Evolutionary conservation across 257 asterid genomes (phyloP), one percentile per base, ranked within the genome.

Genomic region (Thymus mandschuricus): DNA sequence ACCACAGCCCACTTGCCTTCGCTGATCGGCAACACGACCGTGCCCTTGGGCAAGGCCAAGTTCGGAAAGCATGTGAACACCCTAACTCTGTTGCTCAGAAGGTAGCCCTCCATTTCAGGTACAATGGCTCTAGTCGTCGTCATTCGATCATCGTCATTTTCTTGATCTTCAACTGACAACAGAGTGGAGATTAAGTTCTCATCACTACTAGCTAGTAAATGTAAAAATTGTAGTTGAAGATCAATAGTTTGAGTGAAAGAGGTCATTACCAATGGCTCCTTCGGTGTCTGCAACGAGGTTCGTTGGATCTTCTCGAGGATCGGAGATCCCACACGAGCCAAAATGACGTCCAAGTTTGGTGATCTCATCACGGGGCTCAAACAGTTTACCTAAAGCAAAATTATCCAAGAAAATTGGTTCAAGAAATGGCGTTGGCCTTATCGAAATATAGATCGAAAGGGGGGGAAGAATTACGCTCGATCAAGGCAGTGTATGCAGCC

Each of bases 401-500:
- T 21, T 21, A 21, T 21, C 21, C 21, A 21, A 21, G 21, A 11
- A 50, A 54, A 51, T 9, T 9, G 35, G 2, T 2, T 13, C 54
- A 55, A 29, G 33, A 55, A 55, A 55, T 10, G 7, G 31, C 7
- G 3, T 12, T 12, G n/a, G 21, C 21, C 21, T 21, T 21, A 21
- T 21, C 21, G 21, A 21, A 21, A 21, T 21, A 21, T 21, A 21
- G 21, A 21, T 21, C 21, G 21, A 27, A 57, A 40, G 4, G 30
- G 2, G 6, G 27, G 34, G 41, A 11, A 15, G 51, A 63, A 81
- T 78, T 81, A 81, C 87, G 75, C 62, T 76, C 80, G 67, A 71
- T 30, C 3, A 80, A 48, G 33, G 64, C 54, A 28, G 78, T 78
- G 73, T 82, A 77, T 38, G 89, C 89, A 82, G 82, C 81, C 78